Conservation (phyloP, 768 basidiomycete species). For the Lactarius sp. region DNA sequence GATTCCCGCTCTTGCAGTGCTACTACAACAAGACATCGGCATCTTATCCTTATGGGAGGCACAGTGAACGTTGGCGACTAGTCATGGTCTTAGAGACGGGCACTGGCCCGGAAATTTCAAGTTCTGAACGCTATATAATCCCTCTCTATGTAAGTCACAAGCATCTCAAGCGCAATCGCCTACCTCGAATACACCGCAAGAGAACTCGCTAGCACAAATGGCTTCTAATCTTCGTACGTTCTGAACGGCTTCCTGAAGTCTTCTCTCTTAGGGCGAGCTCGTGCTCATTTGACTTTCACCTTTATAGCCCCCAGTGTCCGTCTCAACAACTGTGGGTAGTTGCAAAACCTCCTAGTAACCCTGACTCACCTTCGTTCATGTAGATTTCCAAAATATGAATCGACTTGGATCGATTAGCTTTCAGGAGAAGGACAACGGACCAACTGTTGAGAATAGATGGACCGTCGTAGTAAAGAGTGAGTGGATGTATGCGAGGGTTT, state of each 20-base stretch:
- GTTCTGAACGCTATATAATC: slow-evolving; percentile 6
- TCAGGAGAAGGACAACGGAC: slow-evolving; percentile 14
- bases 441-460: slow-evolving; percentile 16
- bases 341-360: neutral
- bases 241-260: neutral
- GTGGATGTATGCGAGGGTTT: slow-evolving; percentile 21
- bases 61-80: neutral
- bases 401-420: slow-evolving; percentile 6
- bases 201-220: neutral
- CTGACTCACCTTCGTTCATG: neutral
- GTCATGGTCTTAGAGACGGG: neutral
- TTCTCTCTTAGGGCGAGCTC: neutral
- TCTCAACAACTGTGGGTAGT: slow-evolving; percentile 23
- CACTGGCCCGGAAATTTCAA: neutral
- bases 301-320: slow-evolving; percentile 17
- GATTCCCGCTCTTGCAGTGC: neutral
- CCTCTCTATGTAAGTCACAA: neutral
- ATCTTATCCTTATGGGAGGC: too few species aligned
- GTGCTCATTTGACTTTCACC: neutral
- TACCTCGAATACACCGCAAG: neutral
- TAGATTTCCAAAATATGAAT: slow-evolving; percentile 17
- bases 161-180: neutral
- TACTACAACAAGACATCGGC: neutral
- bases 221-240: slow-evolving; percentile 5
- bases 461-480: slow-evolving; percentile 17